Evolutionary conservation across 805 yeast genomes (phyloP).

Genomic region (Myxozyma nipponensis): DNA sequence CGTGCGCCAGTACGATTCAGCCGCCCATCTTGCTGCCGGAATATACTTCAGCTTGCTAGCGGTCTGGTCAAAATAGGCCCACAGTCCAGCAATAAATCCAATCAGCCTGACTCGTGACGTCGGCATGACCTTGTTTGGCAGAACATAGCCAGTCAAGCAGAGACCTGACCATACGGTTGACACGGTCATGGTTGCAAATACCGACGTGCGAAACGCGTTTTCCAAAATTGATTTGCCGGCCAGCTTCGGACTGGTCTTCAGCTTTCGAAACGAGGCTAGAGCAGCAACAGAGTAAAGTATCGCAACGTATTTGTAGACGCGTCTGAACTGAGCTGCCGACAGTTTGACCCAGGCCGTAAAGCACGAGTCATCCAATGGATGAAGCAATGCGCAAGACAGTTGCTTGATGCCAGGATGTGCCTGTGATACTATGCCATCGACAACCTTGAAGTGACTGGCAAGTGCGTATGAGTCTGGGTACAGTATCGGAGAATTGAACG

Average conservation of each 20-base stretch:
- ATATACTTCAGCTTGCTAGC: constrained; percentile 35
- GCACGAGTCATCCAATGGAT: constrained; percentile 26
- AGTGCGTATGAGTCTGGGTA: constrained; percentile 26
- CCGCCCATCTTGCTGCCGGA: constrained; percentile 35
- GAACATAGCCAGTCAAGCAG: constrained; percentile 36
- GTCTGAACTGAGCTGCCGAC: constrained; percentile 4
- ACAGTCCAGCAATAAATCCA: constrained; percentile 43
- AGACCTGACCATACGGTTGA: constrained; percentile 42
- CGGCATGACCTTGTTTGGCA: constrained; percentile 34
- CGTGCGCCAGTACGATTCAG: constrained; percentile 38
- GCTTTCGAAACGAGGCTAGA: neutral
- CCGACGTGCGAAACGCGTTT: constrained; percentile 31
- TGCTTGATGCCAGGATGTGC: constrained; percentile 27
- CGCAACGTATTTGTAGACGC: constrained; percentile 13
- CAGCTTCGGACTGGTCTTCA: neutral
- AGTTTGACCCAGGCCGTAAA: constrained; percentile 10
- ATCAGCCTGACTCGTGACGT: constrained; percentile 38
- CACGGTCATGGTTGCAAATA: constrained; percentile 36
- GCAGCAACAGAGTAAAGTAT: constrained; percentile 12
- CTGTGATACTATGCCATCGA: constrained; percentile 25
- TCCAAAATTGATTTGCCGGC: neutral
- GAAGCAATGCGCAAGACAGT: constrained; percentile 23
- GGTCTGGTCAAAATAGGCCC: constrained; percentile 39
- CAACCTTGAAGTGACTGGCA: constrained; percentile 15
- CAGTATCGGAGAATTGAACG: constrained; percentile 29